Evolutionary conservation across 495 filamentous ascomycete genomes (phyloP).

Genomic region (Aspergillus bridgeri): DNA sequence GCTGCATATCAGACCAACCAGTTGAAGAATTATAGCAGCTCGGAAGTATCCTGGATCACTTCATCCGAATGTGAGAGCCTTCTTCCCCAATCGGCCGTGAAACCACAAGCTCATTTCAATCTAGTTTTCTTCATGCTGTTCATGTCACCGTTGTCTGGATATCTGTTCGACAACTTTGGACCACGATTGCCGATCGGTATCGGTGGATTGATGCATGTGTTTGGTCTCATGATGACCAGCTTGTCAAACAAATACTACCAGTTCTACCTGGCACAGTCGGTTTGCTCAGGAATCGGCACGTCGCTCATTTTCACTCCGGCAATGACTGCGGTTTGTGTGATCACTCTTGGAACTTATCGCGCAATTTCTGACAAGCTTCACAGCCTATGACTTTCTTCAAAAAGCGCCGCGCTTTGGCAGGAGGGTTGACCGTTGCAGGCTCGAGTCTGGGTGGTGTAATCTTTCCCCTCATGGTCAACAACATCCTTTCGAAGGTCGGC

Average conservation of each 20-base stretch:
- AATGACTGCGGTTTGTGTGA: too few species aligned
- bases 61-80: background rate
- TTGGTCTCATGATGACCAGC: constrained; percentile 22
- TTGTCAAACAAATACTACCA: constrained; percentile 60
- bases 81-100: too few species aligned
- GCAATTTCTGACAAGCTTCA: too few species aligned
- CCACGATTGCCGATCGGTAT: constrained; percentile 9
- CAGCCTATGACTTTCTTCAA: background rate
- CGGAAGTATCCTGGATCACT: background rate
- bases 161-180: constrained; percentile 17
- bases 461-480: constrained; percentile 41
- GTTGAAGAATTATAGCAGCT: background rate
- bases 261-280: constrained; percentile 54
- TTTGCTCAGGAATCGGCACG: constrained; percentile 8
- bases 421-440: constrained; percentile 20
- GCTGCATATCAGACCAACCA: background rate
- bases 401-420: background rate
- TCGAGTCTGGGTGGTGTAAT: constrained; percentile 56
- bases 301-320: constrained; percentile 12
- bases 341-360: too few species aligned
- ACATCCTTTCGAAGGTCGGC: background rate
- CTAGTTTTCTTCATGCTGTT: constrained; percentile 1
- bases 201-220: constrained; percentile 16
- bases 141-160: constrained; percentile 7
- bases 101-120: too few species aligned